Evolutionary conservation across 371 early-diverging fungal species (phyloP).

Genomic region (Haplosporangium sp.): DNA sequence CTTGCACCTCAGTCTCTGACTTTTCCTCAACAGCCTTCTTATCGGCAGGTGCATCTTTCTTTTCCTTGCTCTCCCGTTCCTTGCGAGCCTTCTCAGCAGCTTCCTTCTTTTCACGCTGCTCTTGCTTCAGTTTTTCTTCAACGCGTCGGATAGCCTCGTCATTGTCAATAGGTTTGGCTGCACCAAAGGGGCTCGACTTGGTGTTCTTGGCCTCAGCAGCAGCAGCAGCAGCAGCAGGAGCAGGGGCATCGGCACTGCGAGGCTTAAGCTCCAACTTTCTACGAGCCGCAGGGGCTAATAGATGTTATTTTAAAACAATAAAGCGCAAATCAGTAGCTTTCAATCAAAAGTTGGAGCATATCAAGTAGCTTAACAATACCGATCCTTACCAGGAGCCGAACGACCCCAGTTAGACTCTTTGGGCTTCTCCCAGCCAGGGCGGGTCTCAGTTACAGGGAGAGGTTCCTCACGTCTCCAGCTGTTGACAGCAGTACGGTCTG

Average conservation of each 20-base stretch:
- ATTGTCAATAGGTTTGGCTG: conserved; percentile 84
- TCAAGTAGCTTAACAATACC: neutral
- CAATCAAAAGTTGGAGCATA: neutral
- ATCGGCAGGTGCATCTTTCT: conserved; percentile 24
- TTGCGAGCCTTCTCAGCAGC: conserved; percentile 45
- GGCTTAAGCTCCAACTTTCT: conserved; percentile 79
- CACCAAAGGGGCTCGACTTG: conserved; percentile 87
- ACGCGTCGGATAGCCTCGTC: conserved; percentile 72
- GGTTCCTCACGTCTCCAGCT: conserved; percentile 66
- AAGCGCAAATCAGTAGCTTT: neutral
- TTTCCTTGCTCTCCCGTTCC: conserved; percentile 42
- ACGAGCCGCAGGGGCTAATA: conserved; percentile 43
- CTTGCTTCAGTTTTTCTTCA: conserved; percentile 82
- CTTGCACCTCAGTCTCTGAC: conserved; percentile 31
- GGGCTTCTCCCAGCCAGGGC: conserved; percentile 56
- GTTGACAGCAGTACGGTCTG: conserved; percentile 61
- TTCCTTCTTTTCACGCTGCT: conserved; percentile 57
- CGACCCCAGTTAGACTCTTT: conserved; percentile 45
- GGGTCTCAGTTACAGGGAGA: conserved; percentile 48
- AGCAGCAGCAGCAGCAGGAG: conserved; percentile 29
- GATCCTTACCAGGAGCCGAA: conserved; percentile 39
- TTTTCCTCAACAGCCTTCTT: conserved; percentile 21
- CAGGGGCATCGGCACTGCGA: conserved; percentile 63
- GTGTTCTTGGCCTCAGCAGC: conserved; percentile 25
- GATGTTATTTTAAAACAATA: neutral